Base-by-base conservation (phyloP, 2,329 filamentous ascomycete genomes). In the Apiospora phragmitis region DNA sequence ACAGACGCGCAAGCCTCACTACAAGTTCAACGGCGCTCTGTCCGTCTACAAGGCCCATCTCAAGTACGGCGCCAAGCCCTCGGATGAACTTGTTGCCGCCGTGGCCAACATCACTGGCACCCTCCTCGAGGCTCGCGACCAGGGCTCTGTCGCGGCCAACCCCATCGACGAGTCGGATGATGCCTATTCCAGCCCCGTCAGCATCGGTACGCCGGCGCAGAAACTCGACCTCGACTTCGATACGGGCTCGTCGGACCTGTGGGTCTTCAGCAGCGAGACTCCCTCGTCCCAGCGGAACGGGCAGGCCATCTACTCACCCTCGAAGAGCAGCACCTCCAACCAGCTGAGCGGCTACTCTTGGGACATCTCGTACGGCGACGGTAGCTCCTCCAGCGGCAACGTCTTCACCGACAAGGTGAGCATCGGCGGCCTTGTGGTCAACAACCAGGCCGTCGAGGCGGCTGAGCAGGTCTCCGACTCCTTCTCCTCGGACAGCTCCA, bases 161-260 rank as follows among this genome's bases (percentile, higher is more conserved):
- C 78, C 78, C 38, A 65, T 65, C 14, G 77, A 79, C 71, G 65
- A 77, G 65, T 74, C 76, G 70, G 79, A 80, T 49, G 73, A 74
- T 55, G 76, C 79, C 69, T 80, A 80, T 71, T 68, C 79, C 59
- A 77, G 76, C 29, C 78, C 78, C 51, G 78, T 80, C 47, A 69
- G 72, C 18, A 79, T 80, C 68, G 79, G 79, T 51, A 80, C 77
- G 7, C 78, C 78, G n/a, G 74, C 76, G 21, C 77, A 80, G 76
- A 71, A 69, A n/a, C 73, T 80, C 29, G 79, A 79, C 74, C 73
- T 80, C 0, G 79, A 80, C 72, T 79, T 81, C 71, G 79, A 81
- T 73, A 77, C 79, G 2, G 79, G 79, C 32, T 80, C 79, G n/a
- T 79, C 79, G 16, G 79, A 81, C 67, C 74, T 80, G 11, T 80